These are phyloP conservation scores for Pichia sp. DNA, from an alignment of 1,139 yeast species.

Conservation along the genomic window DNA sequence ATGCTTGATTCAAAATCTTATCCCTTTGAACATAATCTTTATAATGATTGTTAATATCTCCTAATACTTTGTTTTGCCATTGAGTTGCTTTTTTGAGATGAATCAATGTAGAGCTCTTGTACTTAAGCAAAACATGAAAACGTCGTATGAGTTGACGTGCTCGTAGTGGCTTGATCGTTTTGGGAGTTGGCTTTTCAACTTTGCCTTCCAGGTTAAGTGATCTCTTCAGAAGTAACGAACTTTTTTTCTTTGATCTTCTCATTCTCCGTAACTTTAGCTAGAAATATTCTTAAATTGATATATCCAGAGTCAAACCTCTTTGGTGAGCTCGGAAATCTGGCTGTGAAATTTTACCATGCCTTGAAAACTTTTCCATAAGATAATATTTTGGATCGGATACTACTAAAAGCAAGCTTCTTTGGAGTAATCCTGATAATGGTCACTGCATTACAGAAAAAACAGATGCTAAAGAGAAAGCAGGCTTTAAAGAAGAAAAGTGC, in stretches of 20 bases:
- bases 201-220: conserved; percentile 4
- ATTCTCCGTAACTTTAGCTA: too few relatives aligned
- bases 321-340: neutral
- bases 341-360: neutral
- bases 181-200: conserved; percentile 16
- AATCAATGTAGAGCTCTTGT: conserved; percentile 36
- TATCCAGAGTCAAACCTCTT: too few relatives aligned
- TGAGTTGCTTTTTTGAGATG: conserved; percentile 14
- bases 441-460: conserved; percentile 12
- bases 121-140: conserved; percentile 56
- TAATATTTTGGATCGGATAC: neutral
- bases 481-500: conserved; percentile 11
- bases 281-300: too few relatives aligned
- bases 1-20: conserved; percentile 2
- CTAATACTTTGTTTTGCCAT: conserved; percentile 8
- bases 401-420: too few relatives aligned
- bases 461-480: conserved; percentile 16
- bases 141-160: conserved; percentile 63
- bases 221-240: conserved; percentile 16
- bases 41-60: conserved; percentile 29
- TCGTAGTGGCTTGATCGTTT: conserved; percentile 52
- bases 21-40: conserved; percentile 6
- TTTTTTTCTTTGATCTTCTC: too few relatives aligned
- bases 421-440: too few relatives aligned
- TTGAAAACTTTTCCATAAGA: conserved; percentile 4